phyloP scores from a whole-genome alignment of 2,329 filamentous ascomycete species.

The Zopfia rhizophila region DNA sequence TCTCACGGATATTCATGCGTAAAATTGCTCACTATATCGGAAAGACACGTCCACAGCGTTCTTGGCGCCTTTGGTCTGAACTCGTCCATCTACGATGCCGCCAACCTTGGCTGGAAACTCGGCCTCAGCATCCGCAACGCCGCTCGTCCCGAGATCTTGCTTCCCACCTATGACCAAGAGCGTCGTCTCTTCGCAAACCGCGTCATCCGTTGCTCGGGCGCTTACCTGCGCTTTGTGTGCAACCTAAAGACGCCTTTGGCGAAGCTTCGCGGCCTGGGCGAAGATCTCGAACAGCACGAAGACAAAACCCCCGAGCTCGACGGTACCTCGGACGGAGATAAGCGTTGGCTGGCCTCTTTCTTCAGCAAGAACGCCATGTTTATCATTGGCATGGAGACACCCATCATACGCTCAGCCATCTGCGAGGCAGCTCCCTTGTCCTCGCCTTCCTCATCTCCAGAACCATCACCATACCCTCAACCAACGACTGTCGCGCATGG shows the following conservation, averaged over 20 bases:
- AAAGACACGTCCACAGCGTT: conserved; percentile 47
- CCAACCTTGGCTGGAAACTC: conserved; percentile 51
- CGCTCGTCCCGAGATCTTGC: conserved; percentile 31
- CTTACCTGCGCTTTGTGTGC: conserved; percentile 36
- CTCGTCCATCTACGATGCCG: conserved; percentile 48
- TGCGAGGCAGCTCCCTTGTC: background rate
- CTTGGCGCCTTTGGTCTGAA: conserved; percentile 53
- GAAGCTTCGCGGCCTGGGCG: conserved; percentile 18
- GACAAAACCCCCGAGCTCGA: background rate
- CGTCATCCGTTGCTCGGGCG: conserved; percentile 34
- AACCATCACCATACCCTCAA: conserved; percentile 6
- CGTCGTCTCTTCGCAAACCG: conserved; percentile 32
- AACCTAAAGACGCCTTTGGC: conserved; percentile 30
- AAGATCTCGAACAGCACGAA: conserved; percentile 13
- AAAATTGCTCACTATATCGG: background rate
- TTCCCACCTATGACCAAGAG: conserved; percentile 46
- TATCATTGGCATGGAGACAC: conserved; percentile 36
- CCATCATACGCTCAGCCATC: background rate
- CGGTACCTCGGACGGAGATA: background rate
- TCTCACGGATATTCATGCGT: no score
- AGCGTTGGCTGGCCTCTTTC: conserved; percentile 28
- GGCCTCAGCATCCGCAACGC: conserved; percentile 32
- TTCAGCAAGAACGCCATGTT: conserved; percentile 39
- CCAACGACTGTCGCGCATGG: conserved; percentile 34
- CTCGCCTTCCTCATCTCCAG: conserved; percentile 3